These are phyloP conservation scores for Aspergillus sp. DNA, from an alignment of 2,329 filamentous ascomycete genomes.

Conservation along the genomic window DNA sequence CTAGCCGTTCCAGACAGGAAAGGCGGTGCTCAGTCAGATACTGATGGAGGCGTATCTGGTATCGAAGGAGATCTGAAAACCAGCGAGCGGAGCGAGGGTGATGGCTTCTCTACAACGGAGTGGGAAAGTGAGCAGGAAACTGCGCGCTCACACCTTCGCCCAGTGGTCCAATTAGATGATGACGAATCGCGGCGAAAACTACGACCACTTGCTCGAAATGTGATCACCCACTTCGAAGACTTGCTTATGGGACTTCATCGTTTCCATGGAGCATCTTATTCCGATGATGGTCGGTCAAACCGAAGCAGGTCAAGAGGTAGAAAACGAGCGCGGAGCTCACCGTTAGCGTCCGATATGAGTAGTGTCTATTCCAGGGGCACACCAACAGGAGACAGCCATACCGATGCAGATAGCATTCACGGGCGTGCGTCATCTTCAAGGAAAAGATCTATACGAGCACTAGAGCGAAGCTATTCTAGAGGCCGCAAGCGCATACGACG, in stretches of 20 bases:
- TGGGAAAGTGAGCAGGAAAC: slow-evolving; percentile 21
- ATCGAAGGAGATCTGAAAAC: background rate
- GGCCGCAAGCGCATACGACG: slow-evolving; percentile 25
- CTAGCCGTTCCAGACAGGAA: background rate
- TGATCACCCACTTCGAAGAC: slow-evolving; percentile 67
- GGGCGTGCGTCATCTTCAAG: slow-evolving; percentile 7
- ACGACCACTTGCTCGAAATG: slow-evolving; percentile 66
- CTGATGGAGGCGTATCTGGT: background rate
- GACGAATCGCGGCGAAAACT: slow-evolving; percentile 65
- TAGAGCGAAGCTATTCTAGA: slow-evolving; percentile 22
- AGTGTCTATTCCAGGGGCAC: slow-evolving; percentile 12
- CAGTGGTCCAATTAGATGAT: slow-evolving; percentile 69
- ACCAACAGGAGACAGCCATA: background rate
- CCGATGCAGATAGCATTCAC: background rate
- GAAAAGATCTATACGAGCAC: slow-evolving; percentile 6
- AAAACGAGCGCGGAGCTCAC: slow-evolving; percentile 22
- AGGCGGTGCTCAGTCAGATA: background rate
- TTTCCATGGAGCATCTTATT: slow-evolving; percentile 19
- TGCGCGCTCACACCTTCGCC: slow-evolving; percentile 27
- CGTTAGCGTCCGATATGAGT: slow-evolving; percentile 7
- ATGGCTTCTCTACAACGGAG: slow-evolving; percentile 16
- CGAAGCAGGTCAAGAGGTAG: slow-evolving; percentile 25
- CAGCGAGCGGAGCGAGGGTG: slow-evolving; percentile 3
- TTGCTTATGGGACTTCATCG: slow-evolving; percentile 71
- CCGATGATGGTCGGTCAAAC: background rate